These are phyloP conservation scores for Westerdykella aurantiaca DNA, from an alignment of 2,329 filamentous ascomycete genomes.

Conservation along the genomic window DNA sequence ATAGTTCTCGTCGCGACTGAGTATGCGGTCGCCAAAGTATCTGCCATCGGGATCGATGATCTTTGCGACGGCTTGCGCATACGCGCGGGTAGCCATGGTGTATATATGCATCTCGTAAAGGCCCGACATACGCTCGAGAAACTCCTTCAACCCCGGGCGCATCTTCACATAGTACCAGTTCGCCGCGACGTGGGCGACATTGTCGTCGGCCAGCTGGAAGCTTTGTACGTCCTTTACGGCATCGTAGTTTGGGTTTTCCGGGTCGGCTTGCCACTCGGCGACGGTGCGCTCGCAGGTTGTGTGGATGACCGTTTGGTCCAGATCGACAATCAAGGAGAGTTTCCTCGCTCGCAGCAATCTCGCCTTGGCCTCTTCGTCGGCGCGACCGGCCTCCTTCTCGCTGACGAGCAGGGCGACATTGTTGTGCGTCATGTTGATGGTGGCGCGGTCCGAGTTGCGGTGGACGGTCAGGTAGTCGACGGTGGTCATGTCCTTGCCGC, in stretches of 20 bases:
- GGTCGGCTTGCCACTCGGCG: conserved; percentile 88
- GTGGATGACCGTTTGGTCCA: conserved; percentile 98
- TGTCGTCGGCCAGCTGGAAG: conserved; percentile 84
- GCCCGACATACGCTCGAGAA: conserved; percentile 69
- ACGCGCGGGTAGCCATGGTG: conserved; percentile 98
- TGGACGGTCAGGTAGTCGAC: conserved; percentile 76
- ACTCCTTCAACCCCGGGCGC: conserved; percentile 76
- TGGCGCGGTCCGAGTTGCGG: conserved; percentile 75
- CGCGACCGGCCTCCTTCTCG: conserved; percentile 68
- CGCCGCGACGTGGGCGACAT: conserved; percentile 29
- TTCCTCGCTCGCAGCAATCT: conserved; percentile 75
- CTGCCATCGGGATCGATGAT: conserved; percentile 87
- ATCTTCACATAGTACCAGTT: conserved; percentile 96
- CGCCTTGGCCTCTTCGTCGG: conserved; percentile 80
- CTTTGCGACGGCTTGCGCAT: conserved; percentile 83
- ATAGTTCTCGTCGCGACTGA: conserved; percentile 95
- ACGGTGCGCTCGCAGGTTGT: conserved; percentile 95
- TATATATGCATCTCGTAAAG: conserved; percentile 96
- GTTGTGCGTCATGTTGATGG: conserved; percentile 92
- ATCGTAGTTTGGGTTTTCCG: conserved; percentile 81
- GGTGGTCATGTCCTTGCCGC: conserved; percentile 93
- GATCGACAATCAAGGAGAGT: conserved; percentile 88
- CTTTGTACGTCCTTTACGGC: conserved; percentile 81
- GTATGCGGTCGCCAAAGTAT: conserved; percentile 88
- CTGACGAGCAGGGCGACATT: conserved; percentile 84